Evolutionary conservation across 257 asterid species (phyloP).

Genomic region (Paulownia fortunei): DNA sequence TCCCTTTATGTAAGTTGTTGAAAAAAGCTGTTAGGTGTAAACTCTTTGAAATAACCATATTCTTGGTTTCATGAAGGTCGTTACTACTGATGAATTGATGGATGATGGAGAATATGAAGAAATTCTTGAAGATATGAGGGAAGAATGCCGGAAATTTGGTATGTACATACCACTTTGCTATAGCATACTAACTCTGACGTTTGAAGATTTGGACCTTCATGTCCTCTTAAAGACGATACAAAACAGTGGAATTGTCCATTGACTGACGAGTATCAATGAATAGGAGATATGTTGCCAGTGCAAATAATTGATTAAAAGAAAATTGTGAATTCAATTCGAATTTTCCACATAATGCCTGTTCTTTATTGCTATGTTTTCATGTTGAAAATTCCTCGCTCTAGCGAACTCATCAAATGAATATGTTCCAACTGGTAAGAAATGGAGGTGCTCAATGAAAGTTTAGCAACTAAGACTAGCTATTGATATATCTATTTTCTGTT

Average conservation of each 20-base stretch:
- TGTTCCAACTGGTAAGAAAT: neutral
- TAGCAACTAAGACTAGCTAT: neutral
- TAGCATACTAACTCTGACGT: neutral
- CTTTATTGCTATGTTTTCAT: neutral
- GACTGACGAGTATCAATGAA: neutral
- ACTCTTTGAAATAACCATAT: constrained; percentile 15
- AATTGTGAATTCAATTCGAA: constrained; percentile 4
- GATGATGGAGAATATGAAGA: constrained; percentile 68
- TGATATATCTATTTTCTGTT: constrained; percentile 17
- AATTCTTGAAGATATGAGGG: constrained; percentile 72
- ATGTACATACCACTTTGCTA: constrained; percentile 20
- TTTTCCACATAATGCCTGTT: neutral
- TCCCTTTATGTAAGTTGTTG: constrained; percentile 4
- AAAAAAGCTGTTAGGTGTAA: constrained; percentile 23
- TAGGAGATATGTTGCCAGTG: constrained; percentile 6
- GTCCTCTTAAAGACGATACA: neutral
- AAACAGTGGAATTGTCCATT: neutral
- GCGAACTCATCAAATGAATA: neutral
- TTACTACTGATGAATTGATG: constrained; percentile 60
- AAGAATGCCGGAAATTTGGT: constrained; percentile 75
- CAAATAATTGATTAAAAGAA: constrained; percentile 16
- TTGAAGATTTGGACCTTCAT: neutral
- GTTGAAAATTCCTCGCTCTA: neutral
- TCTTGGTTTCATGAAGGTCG: constrained; percentile 48
- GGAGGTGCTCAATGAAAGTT: neutral